A percentile compares a stretch with the other conserved stretches of the same genome.
phyloP scores from a whole-genome alignment of 768 basidiomycete genomes.

The Trametes cinnabarina region DNA sequence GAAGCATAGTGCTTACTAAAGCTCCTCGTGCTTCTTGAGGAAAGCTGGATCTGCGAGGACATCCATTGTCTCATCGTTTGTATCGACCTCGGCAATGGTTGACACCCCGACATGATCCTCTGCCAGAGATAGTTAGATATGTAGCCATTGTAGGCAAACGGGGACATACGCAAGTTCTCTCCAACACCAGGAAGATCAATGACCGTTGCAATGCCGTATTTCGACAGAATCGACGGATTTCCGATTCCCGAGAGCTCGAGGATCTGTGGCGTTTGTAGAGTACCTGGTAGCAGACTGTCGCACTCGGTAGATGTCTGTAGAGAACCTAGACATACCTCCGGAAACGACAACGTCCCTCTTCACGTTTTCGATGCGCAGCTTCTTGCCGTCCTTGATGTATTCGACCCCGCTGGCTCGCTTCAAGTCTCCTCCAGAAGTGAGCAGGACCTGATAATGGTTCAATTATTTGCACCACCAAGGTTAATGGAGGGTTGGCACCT shows the following conservation, averaged over 20 bases:
- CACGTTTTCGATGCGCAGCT: background rate
- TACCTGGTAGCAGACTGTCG: background rate
- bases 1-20: background rate
- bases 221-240: slow-evolving; percentile 42
- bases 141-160: background rate
- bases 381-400: background rate
- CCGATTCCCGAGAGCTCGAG: slow-evolving; percentile 61
- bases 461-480: background rate
- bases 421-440: background rate
- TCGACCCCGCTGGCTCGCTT: background rate
- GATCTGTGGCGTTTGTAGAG: background rate
- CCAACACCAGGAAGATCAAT: slow-evolving; percentile 77
- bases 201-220: slow-evolving; percentile 45
- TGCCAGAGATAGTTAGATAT: background rate
- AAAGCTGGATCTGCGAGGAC: background rate
- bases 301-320: background rate
- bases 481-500: background rate
- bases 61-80: background rate
- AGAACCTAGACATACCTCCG: background rate
- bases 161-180: slow-evolving; percentile 21
- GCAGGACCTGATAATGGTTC: background rate
- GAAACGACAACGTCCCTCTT: background rate
- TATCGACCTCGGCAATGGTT: background rate
- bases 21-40: background rate
- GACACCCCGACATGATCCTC: background rate